A percentile compares a stretch with the other conserved stretches of the same genome.
Evolutionary conservation across 2,329 filamentous ascomycete genomes (phyloP).

Genomic region (Chalaropsis ovoidea): DNA sequence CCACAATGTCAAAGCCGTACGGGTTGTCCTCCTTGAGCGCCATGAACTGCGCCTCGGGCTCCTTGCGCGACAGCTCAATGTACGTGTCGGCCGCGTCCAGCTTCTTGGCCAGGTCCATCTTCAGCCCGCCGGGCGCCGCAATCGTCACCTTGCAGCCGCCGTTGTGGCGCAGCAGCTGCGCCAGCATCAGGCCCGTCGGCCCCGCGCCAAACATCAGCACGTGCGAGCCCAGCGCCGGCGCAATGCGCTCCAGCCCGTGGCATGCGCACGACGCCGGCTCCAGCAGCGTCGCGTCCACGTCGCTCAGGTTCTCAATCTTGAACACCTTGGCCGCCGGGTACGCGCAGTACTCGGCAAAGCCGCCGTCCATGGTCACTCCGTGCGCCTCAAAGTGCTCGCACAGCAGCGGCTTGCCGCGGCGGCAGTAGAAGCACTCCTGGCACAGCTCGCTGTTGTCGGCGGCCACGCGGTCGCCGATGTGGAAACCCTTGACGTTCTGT

Average conservation of each 20-base stretch:
- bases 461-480: constrained; percentile 53
- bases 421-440: constrained; percentile 64
- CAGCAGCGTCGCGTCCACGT: constrained; percentile 59
- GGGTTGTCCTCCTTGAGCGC: constrained; percentile 55
- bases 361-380: constrained; percentile 57
- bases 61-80: constrained; percentile 44
- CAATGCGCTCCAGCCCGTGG: constrained; percentile 59
- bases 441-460: constrained; percentile 58
- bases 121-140: constrained; percentile 57
- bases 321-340: constrained; percentile 49
- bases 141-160: constrained; percentile 61
- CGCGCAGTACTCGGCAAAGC: constrained; percentile 59
- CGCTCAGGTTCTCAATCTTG: constrained; percentile 54
- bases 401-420: constrained; percentile 54
- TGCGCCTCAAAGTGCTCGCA: constrained; percentile 61
- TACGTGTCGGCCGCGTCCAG: constrained; percentile 47
- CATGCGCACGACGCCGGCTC: constrained; percentile 63
- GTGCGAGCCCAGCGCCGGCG: constrained; percentile 53
- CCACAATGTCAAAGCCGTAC: constrained; percentile 62
- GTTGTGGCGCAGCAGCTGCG: constrained; percentile 53
- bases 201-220: constrained; percentile 58
- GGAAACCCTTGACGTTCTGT: constrained; percentile 48
- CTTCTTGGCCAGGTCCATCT: constrained; percentile 57
- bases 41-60: constrained; percentile 50
- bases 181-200: constrained; percentile 54